These are phyloP conservation scores for Geoglossum glabrum DNA, from an alignment of 495 filamentous ascomycete genomes.

Conservation along the genomic window DNA sequence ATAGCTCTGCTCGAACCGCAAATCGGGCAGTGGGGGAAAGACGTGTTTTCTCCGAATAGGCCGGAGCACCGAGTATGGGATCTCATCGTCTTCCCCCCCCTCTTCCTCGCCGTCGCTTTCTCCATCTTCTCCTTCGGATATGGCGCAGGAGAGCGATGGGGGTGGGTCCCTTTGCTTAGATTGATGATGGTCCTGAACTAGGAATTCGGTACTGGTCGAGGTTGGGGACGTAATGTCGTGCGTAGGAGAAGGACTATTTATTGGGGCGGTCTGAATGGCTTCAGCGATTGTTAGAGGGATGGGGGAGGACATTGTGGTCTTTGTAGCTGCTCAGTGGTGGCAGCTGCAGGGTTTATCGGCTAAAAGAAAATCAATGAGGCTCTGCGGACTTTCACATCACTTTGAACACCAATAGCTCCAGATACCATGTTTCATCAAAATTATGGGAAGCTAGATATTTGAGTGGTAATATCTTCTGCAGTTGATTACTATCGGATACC, in stretches of 20 bases:
- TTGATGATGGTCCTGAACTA: slow-evolving; percentile 9
- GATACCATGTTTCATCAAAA: no score
- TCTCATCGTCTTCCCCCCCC: slow-evolving; percentile 17
- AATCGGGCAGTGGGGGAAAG: slow-evolving; percentile 74
- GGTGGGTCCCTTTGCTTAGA: no score
- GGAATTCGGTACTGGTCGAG: slow-evolving; percentile 25
- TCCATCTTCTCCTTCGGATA: slow-evolving; percentile 3
- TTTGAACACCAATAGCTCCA: no score
- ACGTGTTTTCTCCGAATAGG: slow-evolving; percentile 26
- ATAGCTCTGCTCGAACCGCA: slow-evolving; percentile 96
- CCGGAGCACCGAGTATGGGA: slow-evolving; percentile 18
- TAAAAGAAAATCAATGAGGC: neutral
- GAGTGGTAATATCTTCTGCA: neutral
- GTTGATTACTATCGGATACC: neutral
- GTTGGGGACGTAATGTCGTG: slow-evolving; percentile 74
- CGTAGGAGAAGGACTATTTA: slow-evolving; percentile 46
- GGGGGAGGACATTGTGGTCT: slow-evolving; percentile 19
- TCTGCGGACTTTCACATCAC: neutral
- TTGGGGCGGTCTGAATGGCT: slow-evolving; percentile 57
- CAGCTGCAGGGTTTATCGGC: no score
- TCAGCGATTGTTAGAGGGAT: slow-evolving; percentile 43
- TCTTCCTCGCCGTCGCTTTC: slow-evolving; percentile 6
- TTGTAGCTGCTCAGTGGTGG: neutral
- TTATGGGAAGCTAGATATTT: neutral
- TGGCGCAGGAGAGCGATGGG: neutral